Evolutionary conservation across 2,329 filamentous ascomycete species (phyloP).

Genomic region (Pyrenophora tritici-repentis): DNA sequence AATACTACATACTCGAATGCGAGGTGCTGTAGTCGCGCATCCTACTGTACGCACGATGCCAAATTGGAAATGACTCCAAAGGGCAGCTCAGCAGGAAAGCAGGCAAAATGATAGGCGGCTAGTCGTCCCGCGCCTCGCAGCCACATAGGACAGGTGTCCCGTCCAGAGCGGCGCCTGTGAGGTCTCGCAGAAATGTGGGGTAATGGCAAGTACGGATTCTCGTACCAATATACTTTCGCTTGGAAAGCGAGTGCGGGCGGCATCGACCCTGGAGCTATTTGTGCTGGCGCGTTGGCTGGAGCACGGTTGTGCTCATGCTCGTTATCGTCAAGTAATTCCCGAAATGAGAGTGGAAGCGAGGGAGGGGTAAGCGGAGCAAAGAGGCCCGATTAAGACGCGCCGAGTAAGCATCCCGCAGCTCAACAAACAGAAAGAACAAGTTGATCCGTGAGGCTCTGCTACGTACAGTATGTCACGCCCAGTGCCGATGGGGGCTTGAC

Average conservation of each 20-base stretch:
- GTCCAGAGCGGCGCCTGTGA: background rate
- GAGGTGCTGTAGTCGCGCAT: conserved; percentile 4
- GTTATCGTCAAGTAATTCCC: conserved; percentile 11
- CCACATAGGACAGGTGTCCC: conserved; percentile 16
- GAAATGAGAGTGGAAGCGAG: conserved; percentile 9
- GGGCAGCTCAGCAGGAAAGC: conserved; percentile 3
- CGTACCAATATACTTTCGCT: background rate
- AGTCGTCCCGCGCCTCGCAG: conserved; percentile 10
- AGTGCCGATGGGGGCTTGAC: conserved; percentile 1
- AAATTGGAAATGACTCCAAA: conserved; percentile 4
- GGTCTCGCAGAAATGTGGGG: conserved; percentile 13
- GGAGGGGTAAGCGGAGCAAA: conserved; percentile 17
- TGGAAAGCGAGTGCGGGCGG: conserved; percentile 2
- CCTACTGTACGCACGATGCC: conserved; percentile 9
- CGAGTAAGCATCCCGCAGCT: conserved; percentile 15
- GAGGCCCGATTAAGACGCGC: conserved; percentile 12
- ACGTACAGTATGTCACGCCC: background rate
- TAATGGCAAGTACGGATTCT: background rate
- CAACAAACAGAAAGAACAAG: conserved; percentile 12
- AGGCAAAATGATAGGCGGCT: conserved; percentile 10
- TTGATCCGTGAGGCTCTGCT: conserved; percentile 13
- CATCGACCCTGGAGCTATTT: conserved; percentile 5
- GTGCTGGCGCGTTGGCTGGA: conserved; percentile 2
- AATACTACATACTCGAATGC: background rate
- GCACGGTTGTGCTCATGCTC: background rate